These are phyloP conservation scores for Paratinospora sagittata DNA, from an alignment of 164 flowering plant species.

Conservation along the genomic window DNA sequence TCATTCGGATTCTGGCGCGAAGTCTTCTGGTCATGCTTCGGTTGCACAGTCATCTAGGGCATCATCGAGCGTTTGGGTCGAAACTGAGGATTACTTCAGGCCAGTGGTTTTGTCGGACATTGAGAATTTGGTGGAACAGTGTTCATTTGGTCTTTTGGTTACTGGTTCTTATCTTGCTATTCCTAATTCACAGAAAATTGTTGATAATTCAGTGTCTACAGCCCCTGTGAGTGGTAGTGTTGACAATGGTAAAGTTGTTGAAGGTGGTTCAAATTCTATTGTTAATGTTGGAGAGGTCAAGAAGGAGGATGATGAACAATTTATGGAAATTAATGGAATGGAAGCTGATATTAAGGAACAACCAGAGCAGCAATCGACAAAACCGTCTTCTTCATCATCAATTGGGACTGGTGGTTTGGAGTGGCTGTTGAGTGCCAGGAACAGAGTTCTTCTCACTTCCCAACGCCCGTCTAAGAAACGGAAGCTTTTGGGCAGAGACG, in stretches of 20 bases:
- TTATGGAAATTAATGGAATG: slow-evolving; percentile 24
- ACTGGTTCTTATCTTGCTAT: slow-evolving; percentile 34
- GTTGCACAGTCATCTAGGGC: slow-evolving; percentile 16
- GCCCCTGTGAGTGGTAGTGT: not conserved
- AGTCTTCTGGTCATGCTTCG: slow-evolving; percentile 20
- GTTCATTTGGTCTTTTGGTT: slow-evolving; percentile 21
- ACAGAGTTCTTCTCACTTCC: slow-evolving; percentile 51
- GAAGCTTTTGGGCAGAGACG: slow-evolving; percentile 65
- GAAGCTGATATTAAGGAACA: slow-evolving; percentile 13
- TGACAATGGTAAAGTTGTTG: not conserved
- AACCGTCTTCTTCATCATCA: slow-evolving; percentile 14
- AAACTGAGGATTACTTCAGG: slow-evolving; percentile 74
- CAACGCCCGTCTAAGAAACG: slow-evolving; percentile 86
- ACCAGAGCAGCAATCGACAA: not conserved
- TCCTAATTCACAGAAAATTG: slow-evolving; percentile 24
- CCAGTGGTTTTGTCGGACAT: slow-evolving; percentile 52
- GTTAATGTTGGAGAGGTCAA: slow-evolving; percentile 11
- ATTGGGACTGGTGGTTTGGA: slow-evolving; percentile 31
- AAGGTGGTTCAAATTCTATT: slow-evolving; percentile 1
- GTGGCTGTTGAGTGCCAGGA: slow-evolving; percentile 72
- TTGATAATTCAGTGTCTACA: slow-evolving; percentile 11
- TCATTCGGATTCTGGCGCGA: slow-evolving; percentile 39
- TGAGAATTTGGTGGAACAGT: slow-evolving; percentile 33
- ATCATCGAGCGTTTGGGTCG: slow-evolving; percentile 49
- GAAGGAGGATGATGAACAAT: slow-evolving; percentile 8